Conservation (phyloP, 768 basidiomycete genomes). For the Phanerochaete sordida region DNA sequence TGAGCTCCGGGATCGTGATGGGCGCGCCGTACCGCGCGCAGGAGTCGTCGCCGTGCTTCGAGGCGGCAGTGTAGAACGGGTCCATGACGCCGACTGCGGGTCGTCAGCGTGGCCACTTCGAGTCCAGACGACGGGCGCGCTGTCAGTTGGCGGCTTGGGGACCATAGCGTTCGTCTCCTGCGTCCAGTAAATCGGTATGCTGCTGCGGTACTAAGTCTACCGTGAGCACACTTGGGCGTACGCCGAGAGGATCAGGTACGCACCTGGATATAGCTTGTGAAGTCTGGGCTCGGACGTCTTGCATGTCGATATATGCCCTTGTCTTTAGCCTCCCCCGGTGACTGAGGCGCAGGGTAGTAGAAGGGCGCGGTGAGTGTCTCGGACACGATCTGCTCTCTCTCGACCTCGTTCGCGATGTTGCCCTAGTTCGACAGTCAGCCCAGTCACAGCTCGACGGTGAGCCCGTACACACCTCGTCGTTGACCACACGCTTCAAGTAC, state of each 20-base stretch:
- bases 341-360: constrained; percentile 55
- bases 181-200: constrained; percentile 95
- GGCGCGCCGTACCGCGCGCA: constrained; percentile 88
- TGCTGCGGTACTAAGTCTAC: constrained; percentile 95
- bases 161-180: constrained; percentile 89
- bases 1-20: constrained; percentile 88
- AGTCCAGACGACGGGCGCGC: constrained; percentile 41
- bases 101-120: neutral
- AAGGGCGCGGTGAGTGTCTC: constrained; percentile 89
- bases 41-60: constrained; percentile 89
- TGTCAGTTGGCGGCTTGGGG: constrained; percentile 94
- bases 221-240: no score
- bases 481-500: constrained; percentile 91
- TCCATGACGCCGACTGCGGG: constrained; percentile 82
- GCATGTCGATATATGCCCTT: neutral
- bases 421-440: constrained; percentile 49
- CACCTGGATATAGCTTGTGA: constrained; percentile 93
- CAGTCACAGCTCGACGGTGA: neutral
- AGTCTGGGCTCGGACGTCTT: constrained; percentile 74
- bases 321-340: neutral
- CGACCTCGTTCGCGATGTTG: constrained; percentile 97
- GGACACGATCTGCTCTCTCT: constrained; percentile 96
- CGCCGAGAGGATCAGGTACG: no score
- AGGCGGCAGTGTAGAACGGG: constrained; percentile 91
- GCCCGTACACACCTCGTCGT: constrained; percentile 63